Base-by-base conservation (phyloP, 306 rosid genomes). In the Ceratonia siliqua region DNA sequence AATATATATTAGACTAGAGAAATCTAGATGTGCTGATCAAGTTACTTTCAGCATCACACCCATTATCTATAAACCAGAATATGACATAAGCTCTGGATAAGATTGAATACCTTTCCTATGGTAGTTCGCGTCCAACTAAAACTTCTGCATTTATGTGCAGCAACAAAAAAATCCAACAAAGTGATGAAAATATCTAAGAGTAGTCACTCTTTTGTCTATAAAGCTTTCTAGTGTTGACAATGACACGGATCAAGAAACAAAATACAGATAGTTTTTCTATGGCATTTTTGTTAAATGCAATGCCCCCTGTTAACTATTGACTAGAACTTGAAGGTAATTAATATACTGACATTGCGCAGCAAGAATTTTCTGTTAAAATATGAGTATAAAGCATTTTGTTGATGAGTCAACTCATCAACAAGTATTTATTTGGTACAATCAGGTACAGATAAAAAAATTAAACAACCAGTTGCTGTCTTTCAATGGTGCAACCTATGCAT, bases 81-180 rank as follows among this genome's bases (percentile, higher is more conserved):
- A 74, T 61, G 39, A 42, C 20, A 65, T 62, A 57, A 74, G 71
- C 28, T 24, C 50, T 25, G 46, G 14, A 75, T 22, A 42, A 39
- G 20, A 38, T 6, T 5, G 1, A 11, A 62, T 13, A 57, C 5
- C 61, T 55, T 55, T 55, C 32, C 35, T 35, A 11, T 43, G 55
- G 20, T 5, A 7, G 25, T 57, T 73, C 18, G 66, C 32, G 57
- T 13, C 32, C 53, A 48, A 56, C 56, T 24, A 67, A 38, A 68
- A 73, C 11, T 50, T 67, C 57, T 41, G 54, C 30, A 73, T 10
- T 36, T 45, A 58, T 59, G 62, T 0, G 57, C 2, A 33, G 22
- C 17, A 14, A 68, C 10, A 52, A 13, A 49, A 48, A 25, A 33
- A 27, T 20, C 8, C 6, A 22, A 46, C 3, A 38, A 71, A 62